Conservation (phyloP, 1,284 basidiomycete genomes). For the Cryptococcus wingfieldii region DNA sequence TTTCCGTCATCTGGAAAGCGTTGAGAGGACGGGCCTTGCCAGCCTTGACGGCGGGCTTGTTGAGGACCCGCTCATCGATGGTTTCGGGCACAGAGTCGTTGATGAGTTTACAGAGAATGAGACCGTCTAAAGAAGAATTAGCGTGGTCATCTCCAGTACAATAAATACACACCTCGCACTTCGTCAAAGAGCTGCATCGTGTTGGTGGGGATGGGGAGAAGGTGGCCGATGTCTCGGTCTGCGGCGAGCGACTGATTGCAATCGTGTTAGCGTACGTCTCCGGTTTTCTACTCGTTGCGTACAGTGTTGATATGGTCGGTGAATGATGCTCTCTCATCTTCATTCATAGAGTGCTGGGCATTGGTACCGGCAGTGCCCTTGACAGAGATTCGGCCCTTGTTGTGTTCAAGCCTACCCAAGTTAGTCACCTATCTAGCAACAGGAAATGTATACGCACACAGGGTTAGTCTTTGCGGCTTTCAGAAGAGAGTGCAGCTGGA, state of each 20-base stretch:
- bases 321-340: slow-evolving; percentile 93
- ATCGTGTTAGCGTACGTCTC: background rate
- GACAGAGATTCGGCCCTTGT: slow-evolving; percentile 85
- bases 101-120: slow-evolving; percentile 96
- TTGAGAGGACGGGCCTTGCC: slow-evolving; percentile 62
- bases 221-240: slow-evolving; percentile 74
- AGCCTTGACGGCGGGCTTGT: slow-evolving; percentile 72
- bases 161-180: slow-evolving; percentile 56
- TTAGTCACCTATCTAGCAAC: slow-evolving; percentile 11
- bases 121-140: slow-evolving; percentile 60
- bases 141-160: background rate
- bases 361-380: slow-evolving; percentile 87
- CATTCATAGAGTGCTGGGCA: slow-evolving; percentile 96
- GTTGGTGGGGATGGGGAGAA: slow-evolving; percentile 90
- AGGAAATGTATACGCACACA: slow-evolving; percentile 24
- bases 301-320: slow-evolving; percentile 96
- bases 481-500: slow-evolving; percentile 55
- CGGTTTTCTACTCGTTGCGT: slow-evolving; percentile 23
- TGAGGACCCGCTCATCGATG: slow-evolving; percentile 96
- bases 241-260: slow-evolving; percentile 72
- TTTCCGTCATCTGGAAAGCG: slow-evolving; percentile 98
- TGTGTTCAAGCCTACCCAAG: slow-evolving; percentile 59
- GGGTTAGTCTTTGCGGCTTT: slow-evolving; percentile 37
- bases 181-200: slow-evolving; percentile 99
- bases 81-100: slow-evolving; percentile 99